Base-by-base conservation (phyloP, 345 rosid genomes). In the Brassica nigra region DNA sequence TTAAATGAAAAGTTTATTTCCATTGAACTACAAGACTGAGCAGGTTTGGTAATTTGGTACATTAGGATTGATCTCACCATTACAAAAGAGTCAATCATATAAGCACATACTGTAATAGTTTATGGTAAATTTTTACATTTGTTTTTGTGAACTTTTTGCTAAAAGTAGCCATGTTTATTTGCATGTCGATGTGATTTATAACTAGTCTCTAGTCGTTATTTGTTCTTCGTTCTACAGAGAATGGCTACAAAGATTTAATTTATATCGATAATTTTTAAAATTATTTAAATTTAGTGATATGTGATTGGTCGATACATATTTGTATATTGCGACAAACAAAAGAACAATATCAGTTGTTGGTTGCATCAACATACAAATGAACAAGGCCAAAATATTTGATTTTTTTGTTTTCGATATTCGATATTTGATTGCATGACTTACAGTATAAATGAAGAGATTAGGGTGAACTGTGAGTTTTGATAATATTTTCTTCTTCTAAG, bases 21-120 rank as follows among this genome's bases (percentile, higher is more conserved):
- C 12, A n/a, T 36, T 27, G 18, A 75, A 28, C 18, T 30, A 36
- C 37, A 66, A 54, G 27, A 73, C 59, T 36, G 1, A 4, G 23
- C 36, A 37, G 65, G 39, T 66, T 23, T 75, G 28, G 11, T 74
- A 18, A 37, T 66, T 23, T 75, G 28, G 11, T 74, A 18, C 14
- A 29, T 73, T 30, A 29, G 59, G 23, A 15, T 5, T 14, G 62
- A 63, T 47, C 47, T 74, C 18, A 47, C 18, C 20, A 47, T n/a
- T 61, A 37, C 15, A 73, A 29, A 62, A 39, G 39, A 27, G 1
- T 28, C 16, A 62, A 74, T 8, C 70, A 49, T 76, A 27, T 66
- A 66, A n/a, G 57, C 31, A 58, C 61, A 16, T 55, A 33, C 5
- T 33, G 36, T 42, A 36, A 27, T 28, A 28, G 20, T 18, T 9